phyloP scores from a whole-genome alignment of 495 filamentous ascomycete species.

The Daldinia caldariorum region DNA sequence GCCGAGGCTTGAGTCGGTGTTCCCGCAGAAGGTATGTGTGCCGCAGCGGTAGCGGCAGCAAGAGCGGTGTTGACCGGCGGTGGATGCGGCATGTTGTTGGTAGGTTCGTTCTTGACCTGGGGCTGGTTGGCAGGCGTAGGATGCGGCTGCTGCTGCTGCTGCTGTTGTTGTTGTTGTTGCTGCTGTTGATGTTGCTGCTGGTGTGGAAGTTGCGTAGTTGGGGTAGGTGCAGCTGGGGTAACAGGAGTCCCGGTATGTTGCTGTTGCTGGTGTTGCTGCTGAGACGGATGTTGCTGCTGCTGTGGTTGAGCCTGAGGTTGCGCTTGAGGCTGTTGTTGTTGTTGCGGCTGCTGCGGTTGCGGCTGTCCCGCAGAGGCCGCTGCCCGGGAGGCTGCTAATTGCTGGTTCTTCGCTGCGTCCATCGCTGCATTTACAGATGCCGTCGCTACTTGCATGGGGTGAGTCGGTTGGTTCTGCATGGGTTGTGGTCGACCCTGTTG shows the following conservation, averaged over 20 bases:
- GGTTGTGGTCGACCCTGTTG: constrained; percentile 42
- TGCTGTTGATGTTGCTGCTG: constrained; percentile 54
- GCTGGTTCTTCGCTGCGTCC: constrained; percentile 63
- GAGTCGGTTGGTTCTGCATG: constrained; percentile 38
- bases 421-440: constrained; percentile 59
- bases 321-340: constrained; percentile 17
- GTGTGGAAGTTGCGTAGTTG: constrained; percentile 1
- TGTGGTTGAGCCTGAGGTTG: constrained; percentile 13
- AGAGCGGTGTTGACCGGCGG: constrained; percentile 60
- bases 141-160: constrained; percentile 48
- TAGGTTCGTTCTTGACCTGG: constrained; percentile 54
- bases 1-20: constrained; percentile 57
- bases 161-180: constrained; percentile 50
- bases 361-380: constrained; percentile 35
- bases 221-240: constrained; percentile 23
- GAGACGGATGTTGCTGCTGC: constrained; percentile 21
- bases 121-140: constrained; percentile 36
- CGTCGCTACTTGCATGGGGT: constrained; percentile 44
- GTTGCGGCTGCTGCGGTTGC: constrained; percentile 41
- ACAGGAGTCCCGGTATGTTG: constrained; percentile 41
- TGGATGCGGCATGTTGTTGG: constrained; percentile 49
- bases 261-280: constrained; percentile 42
- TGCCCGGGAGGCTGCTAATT: constrained; percentile 51
- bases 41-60: constrained; percentile 52
- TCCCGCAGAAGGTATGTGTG: constrained; percentile 52